Conservation (phyloP, 2,329 filamentous ascomycete genomes). For the Colletotrichum euphorbiae region DNA sequence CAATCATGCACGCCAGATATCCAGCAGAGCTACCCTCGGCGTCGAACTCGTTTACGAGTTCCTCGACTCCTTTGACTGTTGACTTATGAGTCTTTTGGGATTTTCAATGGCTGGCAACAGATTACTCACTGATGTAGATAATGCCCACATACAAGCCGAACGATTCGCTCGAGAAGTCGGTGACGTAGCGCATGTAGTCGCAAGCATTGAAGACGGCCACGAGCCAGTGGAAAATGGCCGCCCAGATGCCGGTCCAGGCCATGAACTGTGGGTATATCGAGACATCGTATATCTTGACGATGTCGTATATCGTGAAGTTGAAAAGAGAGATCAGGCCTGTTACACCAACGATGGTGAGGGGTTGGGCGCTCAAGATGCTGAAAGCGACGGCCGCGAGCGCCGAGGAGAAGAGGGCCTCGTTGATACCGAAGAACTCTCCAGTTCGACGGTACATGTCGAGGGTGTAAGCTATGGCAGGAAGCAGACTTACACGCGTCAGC, state of each 20-base stretch:
- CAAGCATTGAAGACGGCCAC: conserved; percentile 63
- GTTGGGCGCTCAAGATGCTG: conserved; percentile 62
- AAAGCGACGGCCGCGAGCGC: conserved; percentile 67
- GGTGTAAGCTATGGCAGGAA: conserved; percentile 69
- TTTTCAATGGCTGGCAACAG: conserved; percentile 52
- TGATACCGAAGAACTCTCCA: conserved; percentile 66
- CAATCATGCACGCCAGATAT: conserved; percentile 53
- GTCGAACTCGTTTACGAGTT: conserved; percentile 62
- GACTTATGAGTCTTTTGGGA: conserved; percentile 41
- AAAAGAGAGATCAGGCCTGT: conserved; percentile 66
- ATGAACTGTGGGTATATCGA: conserved; percentile 65
- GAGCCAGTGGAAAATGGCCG: conserved; percentile 68
- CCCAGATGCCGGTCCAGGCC: conserved; percentile 68
- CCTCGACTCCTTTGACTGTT: conserved; percentile 56
- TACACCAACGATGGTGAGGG: conserved; percentile 67
- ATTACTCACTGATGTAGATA: conserved; percentile 61
- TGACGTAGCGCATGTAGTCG: conserved; percentile 70
- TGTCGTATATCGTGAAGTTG: conserved; percentile 71
- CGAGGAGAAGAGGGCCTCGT: conserved; percentile 66
- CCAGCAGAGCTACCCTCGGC: conserved; percentile 53
- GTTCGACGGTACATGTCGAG: conserved; percentile 69
- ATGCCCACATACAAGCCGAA: conserved; percentile 68
- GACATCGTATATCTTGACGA: conserved; percentile 61
- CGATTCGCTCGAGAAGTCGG: conserved; percentile 64
- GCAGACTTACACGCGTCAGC: conserved; percentile 49